Base-by-base conservation (phyloP, 2,329 filamentous ascomycete species). In the Talaromyces albobiverticillius region DNA sequence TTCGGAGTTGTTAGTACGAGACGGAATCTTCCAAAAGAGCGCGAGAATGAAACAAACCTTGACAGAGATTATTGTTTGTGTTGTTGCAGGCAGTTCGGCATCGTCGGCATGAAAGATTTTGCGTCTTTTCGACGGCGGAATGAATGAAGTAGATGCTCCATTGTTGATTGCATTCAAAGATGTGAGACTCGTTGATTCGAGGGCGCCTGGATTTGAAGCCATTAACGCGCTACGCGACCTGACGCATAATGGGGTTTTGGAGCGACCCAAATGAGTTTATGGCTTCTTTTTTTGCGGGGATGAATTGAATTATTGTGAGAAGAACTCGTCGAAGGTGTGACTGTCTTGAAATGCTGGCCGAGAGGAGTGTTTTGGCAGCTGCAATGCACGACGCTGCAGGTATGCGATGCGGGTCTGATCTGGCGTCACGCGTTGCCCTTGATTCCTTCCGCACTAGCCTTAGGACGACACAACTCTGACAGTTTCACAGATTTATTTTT, bases 151-250 rank as follows among this genome's bases (percentile, higher is more conserved):
- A 13, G 31, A 40, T 7, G 50, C 36, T 11, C 50, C 42, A 31
- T 61, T 63, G 47, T 61, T 62, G 38, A 68, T 59, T 46, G 59
- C 65, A 61, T 72, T 71, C 51, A 71, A 59, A 31, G 67, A 58
- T 29, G 60, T 61, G n/a, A 61, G 60, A 54, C 62, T 67, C 58
- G 70, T 62, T 46, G 69, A 61, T 62, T 72, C 65, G 52, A 71
- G 64, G 50, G 65, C 61, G 58, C 59, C 62, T 54, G 63, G 57
- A 53, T 58, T 60, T 60, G 70, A 68, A 61, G 70, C 66, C 71
- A 74, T 74, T 51, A 60, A 67, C 62, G 61, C 60, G 61, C 64
- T 59, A 52, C 50, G 50, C 50, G 54, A 54, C 46, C 41, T 55
- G 59, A 54, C 25, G 56, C 65, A 67, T 67, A 46, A 31, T 65